Evolutionary conservation across 768 basidiomycete species (phyloP), one percentile per base, ranked within the genome.

Genomic region (Pluteus cervinus): DNA sequence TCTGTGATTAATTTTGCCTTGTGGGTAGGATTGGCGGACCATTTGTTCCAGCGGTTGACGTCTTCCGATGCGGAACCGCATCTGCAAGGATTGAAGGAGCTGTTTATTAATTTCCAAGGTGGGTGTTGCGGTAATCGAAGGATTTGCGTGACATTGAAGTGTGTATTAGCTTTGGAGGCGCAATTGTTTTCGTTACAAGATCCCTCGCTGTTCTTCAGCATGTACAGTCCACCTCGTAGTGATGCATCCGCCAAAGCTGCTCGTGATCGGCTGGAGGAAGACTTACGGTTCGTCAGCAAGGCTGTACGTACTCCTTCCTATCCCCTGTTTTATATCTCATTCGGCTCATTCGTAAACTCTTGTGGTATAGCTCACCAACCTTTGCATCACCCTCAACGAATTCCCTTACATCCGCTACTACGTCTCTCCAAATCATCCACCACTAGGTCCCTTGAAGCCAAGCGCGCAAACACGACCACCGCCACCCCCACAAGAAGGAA

Each of bases 31-130:
- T 67, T 97, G 42, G 62, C 80, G 16, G 93, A 98, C 45, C 58
- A 65, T 14, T 66, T 97, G 22, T 84, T 94, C 46, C 68, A 86
- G 46, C 75, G 73, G 24, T 56, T 99, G 25, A 81, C 81, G 0
- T 62, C 80, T 4, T 86, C 85, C 1, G 61, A 86, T 2, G 90
- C 88, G 5, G 79, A 85, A 41, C 81, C 85, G 2, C 71, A 79
- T 47, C 68, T 98, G n/a, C 73, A 74, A 43, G 75, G 69, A 3
- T 59, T 94, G 36, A 81, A 82, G 48, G 96, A 99, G 53, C 68
- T 98, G 24, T 97, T 83, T 59, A 58, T 96, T 47, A 94, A 98
- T 58, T 88, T 94, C 61, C 86, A 88, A 81, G 80, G 94, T 93
- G 44, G 39, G 88, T 61, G 2, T 8, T 26, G 20, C 16, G 9